Evolutionary conservation across 2,329 filamentous ascomycete species (phyloP).

Genomic region (Bipolaris sorokiniana): DNA sequence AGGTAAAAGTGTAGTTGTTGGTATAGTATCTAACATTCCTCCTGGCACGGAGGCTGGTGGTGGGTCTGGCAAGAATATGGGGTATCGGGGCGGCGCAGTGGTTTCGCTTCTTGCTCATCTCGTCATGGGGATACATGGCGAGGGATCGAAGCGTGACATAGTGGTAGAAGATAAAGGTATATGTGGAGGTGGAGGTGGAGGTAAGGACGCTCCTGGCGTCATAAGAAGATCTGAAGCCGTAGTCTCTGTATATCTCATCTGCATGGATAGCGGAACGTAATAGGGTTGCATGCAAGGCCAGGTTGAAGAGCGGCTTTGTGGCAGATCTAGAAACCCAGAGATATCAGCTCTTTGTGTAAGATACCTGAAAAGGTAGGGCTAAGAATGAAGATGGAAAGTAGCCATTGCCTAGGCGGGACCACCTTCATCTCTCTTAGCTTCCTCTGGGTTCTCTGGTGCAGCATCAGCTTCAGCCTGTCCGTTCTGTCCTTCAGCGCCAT

Average conservation of each 20-base stretch:
- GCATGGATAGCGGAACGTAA: conserved; percentile 26
- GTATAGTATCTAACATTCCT: neutral
- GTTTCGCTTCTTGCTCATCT: conserved; percentile 13
- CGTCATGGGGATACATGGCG: conserved; percentile 11
- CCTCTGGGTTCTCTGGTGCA: conserved; percentile 29
- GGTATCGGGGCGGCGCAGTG: too few species aligned
- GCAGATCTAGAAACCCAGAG: conserved; percentile 23
- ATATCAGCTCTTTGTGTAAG: conserved; percentile 33
- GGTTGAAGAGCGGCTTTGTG: conserved; percentile 28
- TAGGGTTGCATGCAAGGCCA: conserved; percentile 38
- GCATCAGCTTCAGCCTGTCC: conserved; percentile 23
- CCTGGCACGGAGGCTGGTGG: neutral
- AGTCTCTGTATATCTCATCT: conserved; percentile 15
- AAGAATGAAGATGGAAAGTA: conserved; percentile 21
- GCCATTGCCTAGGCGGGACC: conserved; percentile 39
- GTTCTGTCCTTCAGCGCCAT: conserved; percentile 34
- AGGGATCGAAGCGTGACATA: neutral
- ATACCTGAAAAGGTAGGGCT: conserved; percentile 4
- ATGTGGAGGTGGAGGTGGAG: neutral
- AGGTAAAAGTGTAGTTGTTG: conserved; percentile 4
- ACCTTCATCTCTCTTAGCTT: conserved; percentile 46
- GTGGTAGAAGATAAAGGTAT: neutral
- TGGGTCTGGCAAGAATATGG: neutral
- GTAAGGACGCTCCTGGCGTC: neutral
- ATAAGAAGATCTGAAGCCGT: conserved; percentile 10